Base-by-base conservation (phyloP, 495 filamentous ascomycete species). In the Penicillium herquei region DNA sequence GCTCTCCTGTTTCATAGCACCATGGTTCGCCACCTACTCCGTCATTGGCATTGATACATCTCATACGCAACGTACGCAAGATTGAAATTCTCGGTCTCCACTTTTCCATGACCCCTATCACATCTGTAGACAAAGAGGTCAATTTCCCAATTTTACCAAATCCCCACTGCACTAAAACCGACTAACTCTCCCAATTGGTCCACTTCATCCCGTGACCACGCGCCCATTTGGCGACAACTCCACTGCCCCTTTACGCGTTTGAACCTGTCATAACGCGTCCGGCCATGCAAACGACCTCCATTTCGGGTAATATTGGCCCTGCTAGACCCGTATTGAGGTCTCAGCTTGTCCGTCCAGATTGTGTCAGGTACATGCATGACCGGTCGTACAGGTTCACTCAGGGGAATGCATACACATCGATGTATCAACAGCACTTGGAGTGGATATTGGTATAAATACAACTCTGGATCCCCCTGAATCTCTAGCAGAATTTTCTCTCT, bases 161-260 rank as follows among this genome's bases (percentile, higher is more conserved):
- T 52, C 50, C 8, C 34, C 46, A 49, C 34, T 9, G 1, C 33
- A 54, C 9, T 21, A 7, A 44, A 26, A 17, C 30, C 10, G 21
- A 12, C 8, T 46, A 21, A 5, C 18, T n/a, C 32, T 10, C 48
- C 50, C 64, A 30, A 67, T 64, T 73, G 64, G 62, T 7, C 55
- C 43, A 44, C 52, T 6, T 16, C 48, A 30, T 56, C 71, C 57
- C 70, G 72, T 77, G 74, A 77, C 59, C 42, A 54, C 72, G 74
- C 64, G 74, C 49, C 57, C 51, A 71, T 75, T 74, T 75, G 67
- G 73, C 68, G 72, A 72, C 64, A 8, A 26, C 21, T 18, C 26
- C 31, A 44, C 56, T 57, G 56, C 64, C 59, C 59, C 63, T 66
- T 63, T 70, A 72, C 70, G 72, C 72, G 72, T 70, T 59, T 55